Evolutionary conservation across 1,284 basidiomycete species (phyloP).

Genomic region (Cutaneotrichosporon sp.): DNA sequence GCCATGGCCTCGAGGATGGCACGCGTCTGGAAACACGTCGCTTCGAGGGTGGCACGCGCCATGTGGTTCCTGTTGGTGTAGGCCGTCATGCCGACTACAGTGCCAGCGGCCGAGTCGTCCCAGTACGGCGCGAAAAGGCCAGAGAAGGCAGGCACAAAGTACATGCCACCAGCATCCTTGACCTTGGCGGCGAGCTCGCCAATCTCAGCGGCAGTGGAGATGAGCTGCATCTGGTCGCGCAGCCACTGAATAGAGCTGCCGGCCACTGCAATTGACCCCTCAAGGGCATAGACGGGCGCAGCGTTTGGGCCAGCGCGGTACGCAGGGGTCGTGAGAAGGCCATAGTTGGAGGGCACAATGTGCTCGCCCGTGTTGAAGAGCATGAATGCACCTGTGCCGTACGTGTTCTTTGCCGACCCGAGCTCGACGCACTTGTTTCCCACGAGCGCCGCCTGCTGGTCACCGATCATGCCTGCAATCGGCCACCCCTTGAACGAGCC

Average conservation of each 20-base stretch:
- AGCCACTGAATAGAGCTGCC: conserved; percentile 94
- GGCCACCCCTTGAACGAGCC: conserved; percentile 66
- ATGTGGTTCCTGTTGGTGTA: conserved; percentile 93
- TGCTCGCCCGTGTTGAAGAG: conserved; percentile 83
- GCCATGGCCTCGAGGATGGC: conserved; percentile 89
- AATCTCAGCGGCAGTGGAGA: conserved; percentile 75
- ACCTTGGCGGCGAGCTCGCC: conserved; percentile 76
- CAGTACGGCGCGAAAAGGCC: conserved; percentile 73
- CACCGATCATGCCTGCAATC: conserved; percentile 87
- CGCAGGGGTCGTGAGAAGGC: conserved; percentile 84
- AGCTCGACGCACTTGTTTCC: conserved; percentile 85
- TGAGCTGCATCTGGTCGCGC: conserved; percentile 81
- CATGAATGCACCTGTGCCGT: conserved; percentile 92
- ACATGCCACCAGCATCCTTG: conserved; percentile 77
- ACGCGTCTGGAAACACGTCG: conserved; percentile 68
- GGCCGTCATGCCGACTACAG: conserved; percentile 60
- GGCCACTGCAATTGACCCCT: conserved; percentile 91
- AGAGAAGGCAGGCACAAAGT: conserved; percentile 94
- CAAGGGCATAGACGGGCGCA: conserved; percentile 83
- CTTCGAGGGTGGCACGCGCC: conserved; percentile 87
- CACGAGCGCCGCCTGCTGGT: conserved; percentile 95
- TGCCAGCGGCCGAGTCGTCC: conserved; percentile 42
- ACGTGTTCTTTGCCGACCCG: conserved; percentile 90
- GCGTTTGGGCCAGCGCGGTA: conserved; percentile 77
- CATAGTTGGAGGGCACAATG: conserved; percentile 77